Evolutionary conservation across 805 yeast genomes (phyloP).

Genomic region (Lipomyces chichibuensis): DNA sequence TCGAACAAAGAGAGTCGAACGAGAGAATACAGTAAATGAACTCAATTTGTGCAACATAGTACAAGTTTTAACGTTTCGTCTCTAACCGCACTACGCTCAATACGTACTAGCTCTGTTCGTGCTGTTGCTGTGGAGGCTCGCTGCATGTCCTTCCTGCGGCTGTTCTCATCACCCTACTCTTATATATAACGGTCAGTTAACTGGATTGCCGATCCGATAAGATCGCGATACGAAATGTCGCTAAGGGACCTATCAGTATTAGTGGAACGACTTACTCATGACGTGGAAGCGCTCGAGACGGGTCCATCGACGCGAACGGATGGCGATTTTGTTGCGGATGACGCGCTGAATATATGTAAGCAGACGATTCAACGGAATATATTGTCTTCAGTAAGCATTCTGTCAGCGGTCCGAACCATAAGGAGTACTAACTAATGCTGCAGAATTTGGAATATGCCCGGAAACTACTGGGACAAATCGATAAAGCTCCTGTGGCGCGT

Average conservation of each 20-base stretch:
- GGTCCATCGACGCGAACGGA: neutral
- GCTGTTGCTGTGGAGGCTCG: neutral
- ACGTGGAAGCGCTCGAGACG: conserved; percentile 9
- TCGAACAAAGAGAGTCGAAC: too few relatives aligned
- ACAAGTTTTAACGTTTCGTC: too few relatives aligned
- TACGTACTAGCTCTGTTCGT: neutral
- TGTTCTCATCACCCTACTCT: neutral
- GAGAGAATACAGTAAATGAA: too few relatives aligned
- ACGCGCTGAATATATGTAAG: conserved; percentile 12
- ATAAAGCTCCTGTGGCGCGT: conserved; percentile 8
- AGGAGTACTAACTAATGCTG: neutral
- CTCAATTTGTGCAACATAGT: too few relatives aligned
- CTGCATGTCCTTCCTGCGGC: neutral
- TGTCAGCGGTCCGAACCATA: neutral
- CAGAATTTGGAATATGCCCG: conserved; percentile 33
- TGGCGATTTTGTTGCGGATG: neutral
- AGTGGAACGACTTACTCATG: conserved; percentile 10
- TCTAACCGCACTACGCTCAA: neutral
- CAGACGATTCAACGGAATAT: conserved; percentile 26
- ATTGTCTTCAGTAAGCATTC: conserved; percentile 17
- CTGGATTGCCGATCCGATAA: neutral
- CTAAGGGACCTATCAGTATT: conserved; percentile 15
- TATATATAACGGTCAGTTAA: neutral
- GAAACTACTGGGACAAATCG: conserved; percentile 24
- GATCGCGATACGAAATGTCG: conserved; percentile 15